Base-by-base conservation (phyloP, 2,329 filamentous ascomycete species). In the Mariannaea elegans region DNA sequence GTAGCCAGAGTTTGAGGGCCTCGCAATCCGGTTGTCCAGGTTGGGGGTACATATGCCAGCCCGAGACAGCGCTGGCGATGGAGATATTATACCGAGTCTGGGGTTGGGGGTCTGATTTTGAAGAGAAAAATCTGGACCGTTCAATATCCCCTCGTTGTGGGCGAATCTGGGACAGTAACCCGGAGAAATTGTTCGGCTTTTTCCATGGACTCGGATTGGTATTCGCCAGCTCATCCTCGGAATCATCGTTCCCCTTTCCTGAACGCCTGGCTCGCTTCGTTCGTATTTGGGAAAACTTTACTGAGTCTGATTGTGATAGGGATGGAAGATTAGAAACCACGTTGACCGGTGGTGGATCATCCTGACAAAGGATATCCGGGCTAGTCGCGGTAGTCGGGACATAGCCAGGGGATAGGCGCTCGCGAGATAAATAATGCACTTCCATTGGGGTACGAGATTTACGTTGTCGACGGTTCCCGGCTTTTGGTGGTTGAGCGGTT, bases 221-320 rank as follows among this genome's bases (percentile, higher is more conserved):
- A 34, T 48, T 52, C 21, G 38, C 44, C 14, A 77, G 64, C 59
- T 77, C 74, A 48, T 77, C 75, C 24, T 73, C 73, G 2, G 69
- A 74, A 1, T 46, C 57, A 18, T 44, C 38, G 2, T 14, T 52
- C 29, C 14, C 31, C 23, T 23, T 32, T 7, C 36, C 29, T 16
- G 42, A 23, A 27, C 34, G 16, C 47, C 60, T 64, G 44, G 51
- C 51, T 36, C 66, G 55, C 42, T 68, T 69, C 19, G 58, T 31
- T 8, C 10, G 18, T 4, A 21, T 8, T 5, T 32, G 36, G 7
- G 16, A 10, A 7, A 39, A 29, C n/a, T 51, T 57, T 23, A 36
- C 34, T 36, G 54, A 42, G 18, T 64, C 60, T 48, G 45, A 27
- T 38, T 39, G 59, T 27, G 24, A 27, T 27, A 9, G 24, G 10